Evolutionary conservation across 2,329 filamentous ascomycete species (phyloP).

Genomic region (Verticillium dahliae): DNA sequence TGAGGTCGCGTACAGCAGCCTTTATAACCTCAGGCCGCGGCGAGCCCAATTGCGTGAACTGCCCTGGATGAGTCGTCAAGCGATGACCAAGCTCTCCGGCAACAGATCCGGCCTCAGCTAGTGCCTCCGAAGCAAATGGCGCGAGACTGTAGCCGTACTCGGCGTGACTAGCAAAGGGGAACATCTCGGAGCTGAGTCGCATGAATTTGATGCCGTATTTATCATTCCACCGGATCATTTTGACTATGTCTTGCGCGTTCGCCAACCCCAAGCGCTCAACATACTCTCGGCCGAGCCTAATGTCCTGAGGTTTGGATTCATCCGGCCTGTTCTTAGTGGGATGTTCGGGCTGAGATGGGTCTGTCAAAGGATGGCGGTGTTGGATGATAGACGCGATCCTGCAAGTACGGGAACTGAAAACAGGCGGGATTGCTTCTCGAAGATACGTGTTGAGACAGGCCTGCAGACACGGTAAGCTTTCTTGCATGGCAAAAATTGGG

Average conservation of each 20-base stretch:
- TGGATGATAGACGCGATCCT: slow-evolving; percentile 87
- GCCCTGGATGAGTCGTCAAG: slow-evolving; percentile 84
- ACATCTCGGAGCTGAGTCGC: slow-evolving; percentile 92
- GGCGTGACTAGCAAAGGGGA: slow-evolving; percentile 86
- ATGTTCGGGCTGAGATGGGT: slow-evolving; percentile 72
- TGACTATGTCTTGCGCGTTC: slow-evolving; percentile 76
- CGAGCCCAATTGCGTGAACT: slow-evolving; percentile 87
- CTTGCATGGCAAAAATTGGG: not conserved
- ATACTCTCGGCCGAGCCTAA: slow-evolving; percentile 61
- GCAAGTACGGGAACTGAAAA: slow-evolving; percentile 89
- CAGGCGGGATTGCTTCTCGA: slow-evolving; percentile 69
- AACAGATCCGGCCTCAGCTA: slow-evolving; percentile 71
- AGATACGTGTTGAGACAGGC: slow-evolving; percentile 92
- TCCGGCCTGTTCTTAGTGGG: slow-evolving; percentile 82
- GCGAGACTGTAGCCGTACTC: slow-evolving; percentile 81
- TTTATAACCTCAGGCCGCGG: slow-evolving; percentile 71
- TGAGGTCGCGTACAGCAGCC: slow-evolving; percentile 72
- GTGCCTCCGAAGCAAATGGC: slow-evolving; percentile 71
- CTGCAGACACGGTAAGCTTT: slow-evolving; percentile 25
- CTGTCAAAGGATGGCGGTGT: slow-evolving; percentile 72
- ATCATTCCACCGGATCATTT: slow-evolving; percentile 89
- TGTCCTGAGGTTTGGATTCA: slow-evolving; percentile 59
- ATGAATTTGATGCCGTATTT: slow-evolving; percentile 89
- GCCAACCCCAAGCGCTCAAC: slow-evolving; percentile 72
- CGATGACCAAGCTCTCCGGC: slow-evolving; percentile 75